Conservation (phyloP, 1,139 yeast genomes). For the Torulaspora pretoriensis region DNA sequence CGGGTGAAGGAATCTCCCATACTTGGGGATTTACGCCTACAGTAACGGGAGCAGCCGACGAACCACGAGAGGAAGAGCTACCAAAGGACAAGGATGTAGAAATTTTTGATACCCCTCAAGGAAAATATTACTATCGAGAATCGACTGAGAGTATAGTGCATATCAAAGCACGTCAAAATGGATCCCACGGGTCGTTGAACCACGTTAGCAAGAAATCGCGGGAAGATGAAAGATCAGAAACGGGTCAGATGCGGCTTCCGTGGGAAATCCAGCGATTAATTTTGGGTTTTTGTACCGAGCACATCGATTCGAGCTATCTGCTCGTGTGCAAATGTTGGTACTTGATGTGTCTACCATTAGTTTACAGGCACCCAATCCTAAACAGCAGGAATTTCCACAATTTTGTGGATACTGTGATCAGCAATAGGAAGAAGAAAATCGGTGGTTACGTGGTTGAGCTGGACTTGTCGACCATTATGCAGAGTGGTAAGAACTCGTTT, state of each 20-base stretch:
- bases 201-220: conserved; percentile 2
- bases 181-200: conserved; percentile 5
- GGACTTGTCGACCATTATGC: conserved; percentile 75
- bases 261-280: conserved; percentile 56
- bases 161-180: conserved; percentile 11
- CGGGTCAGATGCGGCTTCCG: conserved; percentile 32
- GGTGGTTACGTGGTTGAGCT: conserved; percentile 49
- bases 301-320: conserved; percentile 50
- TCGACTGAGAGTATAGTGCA: conserved; percentile 16
- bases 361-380: conserved; percentile 62
- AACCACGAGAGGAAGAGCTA: conserved; percentile 5
- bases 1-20: conserved; percentile 46
- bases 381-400: conserved; percentile 61
- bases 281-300: conserved; percentile 41
- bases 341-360: conserved; percentile 50
- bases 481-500: conserved; percentile 88
- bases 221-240: conserved; percentile 4
- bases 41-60: conserved; percentile 1
- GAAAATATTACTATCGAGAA: conserved; percentile 17
- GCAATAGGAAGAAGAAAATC: conserved; percentile 34
- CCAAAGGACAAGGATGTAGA: conserved; percentile 24
- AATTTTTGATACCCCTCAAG: conserved; percentile 15
- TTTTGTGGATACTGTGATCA: conserved; percentile 68
- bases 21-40: conserved; percentile 23
- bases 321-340: conserved; percentile 63